Evolutionary conservation across 2,329 filamentous ascomycete genomes (phyloP).

Genomic region (Aspergillus sp.): DNA sequence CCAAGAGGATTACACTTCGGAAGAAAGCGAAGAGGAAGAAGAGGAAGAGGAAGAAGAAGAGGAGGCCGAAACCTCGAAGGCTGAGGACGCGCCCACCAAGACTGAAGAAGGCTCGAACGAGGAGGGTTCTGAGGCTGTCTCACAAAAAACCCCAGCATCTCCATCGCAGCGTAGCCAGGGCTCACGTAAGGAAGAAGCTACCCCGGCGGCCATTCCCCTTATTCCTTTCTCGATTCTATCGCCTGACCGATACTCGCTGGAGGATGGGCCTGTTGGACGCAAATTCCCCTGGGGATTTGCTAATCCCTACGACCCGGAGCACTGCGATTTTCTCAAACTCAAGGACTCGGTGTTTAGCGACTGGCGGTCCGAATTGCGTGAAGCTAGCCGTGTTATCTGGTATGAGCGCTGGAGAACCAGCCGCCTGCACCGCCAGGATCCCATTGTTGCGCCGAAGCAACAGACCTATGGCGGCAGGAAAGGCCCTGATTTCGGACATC

Average conservation of each 20-base stretch:
- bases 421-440: slow-evolving; percentile 38
- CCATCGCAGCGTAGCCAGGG: slow-evolving; percentile 39
- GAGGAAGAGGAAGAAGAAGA: slow-evolving; percentile 37
- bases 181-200: slow-evolving; percentile 47
- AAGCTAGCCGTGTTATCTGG: slow-evolving; percentile 88
- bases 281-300: slow-evolving; percentile 97
- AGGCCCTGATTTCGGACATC: slow-evolving; percentile 24
- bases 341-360: slow-evolving; percentile 91
- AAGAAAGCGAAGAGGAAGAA: slow-evolving; percentile 49
- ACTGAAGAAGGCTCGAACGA: slow-evolving; percentile 32
- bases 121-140: slow-evolving; percentile 15
- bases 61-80: slow-evolving; percentile 35
- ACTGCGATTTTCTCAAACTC: slow-evolving; percentile 90
- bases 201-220: slow-evolving; percentile 56
- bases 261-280: slow-evolving; percentile 67
- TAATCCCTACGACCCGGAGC: slow-evolving; percentile 83
- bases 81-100: slow-evolving; percentile 4
- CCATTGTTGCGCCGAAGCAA: slow-evolving; percentile 19
- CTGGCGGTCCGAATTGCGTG: slow-evolving; percentile 87
- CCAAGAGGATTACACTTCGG: slow-evolving; percentile 61
- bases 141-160: slow-evolving; percentile 27
- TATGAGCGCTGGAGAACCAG: slow-evolving; percentile 90
- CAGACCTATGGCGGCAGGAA: slow-evolving; percentile 29
- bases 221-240: slow-evolving; percentile 91
- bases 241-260: slow-evolving; percentile 75